Percentiles rank a stretch among this genome's conserved stretches.
Evolutionary conservation across 768 basidiomycete species (phyloP).

Genomic region (Auricularia cornea): DNA sequence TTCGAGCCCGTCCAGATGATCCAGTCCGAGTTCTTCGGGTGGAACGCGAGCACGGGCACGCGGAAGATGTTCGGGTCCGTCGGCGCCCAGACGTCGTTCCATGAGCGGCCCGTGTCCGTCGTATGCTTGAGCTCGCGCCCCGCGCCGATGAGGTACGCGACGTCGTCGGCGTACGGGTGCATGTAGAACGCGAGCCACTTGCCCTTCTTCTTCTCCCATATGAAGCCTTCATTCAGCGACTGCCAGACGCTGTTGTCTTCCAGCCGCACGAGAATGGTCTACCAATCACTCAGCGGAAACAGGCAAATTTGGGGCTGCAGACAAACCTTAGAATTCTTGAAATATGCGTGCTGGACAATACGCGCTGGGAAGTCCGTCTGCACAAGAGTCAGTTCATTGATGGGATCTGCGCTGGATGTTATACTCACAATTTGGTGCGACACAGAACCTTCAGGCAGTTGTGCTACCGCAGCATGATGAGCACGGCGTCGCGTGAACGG

Average conservation of each 20-base stretch:
- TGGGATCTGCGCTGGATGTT: not conserved
- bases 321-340: slow-evolving; percentile 65
- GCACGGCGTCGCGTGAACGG: not conserved
- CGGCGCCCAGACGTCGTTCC: slow-evolving; percentile 54
- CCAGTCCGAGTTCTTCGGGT: slow-evolving; percentile 65
- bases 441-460: slow-evolving; percentile 71
- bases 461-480: slow-evolving; percentile 35
- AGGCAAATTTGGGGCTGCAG: not conserved
- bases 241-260: slow-evolving; percentile 80
- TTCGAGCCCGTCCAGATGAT: slow-evolving; percentile 83
- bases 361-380: slow-evolving; percentile 59
- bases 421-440: slow-evolving; percentile 61
- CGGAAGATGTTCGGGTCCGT: slow-evolving; percentile 72
- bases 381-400: not conserved
- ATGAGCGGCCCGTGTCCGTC: slow-evolving; percentile 68
- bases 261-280: slow-evolving; percentile 81
- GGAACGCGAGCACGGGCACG: slow-evolving; percentile 75
- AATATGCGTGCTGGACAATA: slow-evolving; percentile 77
- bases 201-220: slow-evolving; percentile 65
- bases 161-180: slow-evolving; percentile 68
- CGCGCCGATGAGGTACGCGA: slow-evolving; percentile 85
- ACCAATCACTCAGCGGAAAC: not conserved
- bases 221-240: slow-evolving; percentile 90
- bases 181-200: slow-evolving; percentile 80
- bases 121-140: slow-evolving; percentile 62